Base-by-base conservation (phyloP, 441 rosid genomes). In the Adansonia grandidieri region DNA sequence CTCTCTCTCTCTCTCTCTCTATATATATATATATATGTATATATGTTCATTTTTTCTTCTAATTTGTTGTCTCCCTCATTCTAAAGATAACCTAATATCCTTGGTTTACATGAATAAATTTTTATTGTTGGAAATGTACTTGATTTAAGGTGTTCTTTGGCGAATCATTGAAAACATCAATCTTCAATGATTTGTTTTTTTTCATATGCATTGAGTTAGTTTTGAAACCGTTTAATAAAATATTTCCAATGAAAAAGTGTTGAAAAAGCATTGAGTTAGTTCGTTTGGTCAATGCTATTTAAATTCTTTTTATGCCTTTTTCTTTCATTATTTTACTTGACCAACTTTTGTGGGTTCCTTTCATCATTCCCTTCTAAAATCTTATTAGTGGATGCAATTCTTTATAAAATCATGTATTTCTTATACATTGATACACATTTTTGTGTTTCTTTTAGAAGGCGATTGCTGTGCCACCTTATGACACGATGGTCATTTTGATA, bases 401-500 rank as follows among this genome's bases (percentile, higher is more conserved):
- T 45, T 9, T 61, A 20, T 44, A 22, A n/a, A 44, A 47, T 74
- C 24, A 1, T 44, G 15, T 20, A 32, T 22, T 3, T 50, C 32
- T 47, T 13, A 9, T 50, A 17, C 2, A 28, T 50, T 71, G 28
- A 54, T 13, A 32, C n/a, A 54, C 7, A n/a, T 32, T 15, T 58
- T 51, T 54, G 6, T 64, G 17, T 60, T 47, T 44, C 54, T 69
- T 69, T 45, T 20, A 15, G 5, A 11, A 58, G 50, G 75, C 37
- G 28, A 24, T 45, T 57, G 9, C 13, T 17, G 17, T 58, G 75
- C n/a, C 69, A 28, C 53, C 44, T 81, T 80, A 64, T 71, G 37
- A 69, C 76, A 54, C 77, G 74, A 72, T 60, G 65, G 80, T 83
- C 74, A 81, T 70, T 78, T 45, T 83, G 73, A 47, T 48, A 75